Evolutionary conservation across 2,329 filamentous ascomycete genomes (phyloP).

Genomic region (Neonectria coccinea): DNA sequence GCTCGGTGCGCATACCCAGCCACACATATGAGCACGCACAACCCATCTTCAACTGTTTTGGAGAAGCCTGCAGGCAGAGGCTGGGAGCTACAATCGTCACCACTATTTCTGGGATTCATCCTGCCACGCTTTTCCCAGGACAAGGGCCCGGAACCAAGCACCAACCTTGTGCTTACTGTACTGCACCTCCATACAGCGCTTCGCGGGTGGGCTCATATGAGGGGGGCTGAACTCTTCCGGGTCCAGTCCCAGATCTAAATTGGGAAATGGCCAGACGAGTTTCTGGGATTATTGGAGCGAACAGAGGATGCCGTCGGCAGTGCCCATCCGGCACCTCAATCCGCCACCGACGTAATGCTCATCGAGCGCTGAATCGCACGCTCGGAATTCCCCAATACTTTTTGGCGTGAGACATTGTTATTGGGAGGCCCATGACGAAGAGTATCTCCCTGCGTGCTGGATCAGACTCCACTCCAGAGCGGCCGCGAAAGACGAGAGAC

Average conservation of each 20-base stretch:
- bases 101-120: constrained; percentile 30
- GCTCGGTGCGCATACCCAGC: constrained; percentile 27
- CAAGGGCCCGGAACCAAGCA: constrained; percentile 26
- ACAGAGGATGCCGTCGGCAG: constrained; percentile 45
- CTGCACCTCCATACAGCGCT: constrained; percentile 3
- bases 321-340: constrained; percentile 35
- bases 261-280: constrained; percentile 26
- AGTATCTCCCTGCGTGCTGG: constrained; percentile 20
- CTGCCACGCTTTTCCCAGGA: constrained; percentile 29
- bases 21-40: constrained; percentile 17
- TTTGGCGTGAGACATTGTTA: constrained; percentile 33
- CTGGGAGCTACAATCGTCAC: constrained; percentile 26
- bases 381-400: constrained; percentile 28
- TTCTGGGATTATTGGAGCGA: constrained; percentile 24
- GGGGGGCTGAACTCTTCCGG: constrained; percentile 21
- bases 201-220: constrained; percentile 12
- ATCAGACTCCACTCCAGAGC: constrained; percentile 25
- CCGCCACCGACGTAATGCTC: constrained; percentile 47
- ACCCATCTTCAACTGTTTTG: constrained; percentile 26
- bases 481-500: constrained; percentile 29
- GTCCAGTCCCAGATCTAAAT: constrained; percentile 23
- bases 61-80: constrained; percentile 17
- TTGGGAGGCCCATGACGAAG: constrained; percentile 31
- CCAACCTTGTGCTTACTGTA: constrained; percentile 32
- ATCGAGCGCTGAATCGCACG: constrained; percentile 36